These are phyloP conservation scores for Sporothrix brunneoviolacea DNA, from an alignment of 2,329 filamentous ascomycete species.

Conservation along the genomic window DNA sequence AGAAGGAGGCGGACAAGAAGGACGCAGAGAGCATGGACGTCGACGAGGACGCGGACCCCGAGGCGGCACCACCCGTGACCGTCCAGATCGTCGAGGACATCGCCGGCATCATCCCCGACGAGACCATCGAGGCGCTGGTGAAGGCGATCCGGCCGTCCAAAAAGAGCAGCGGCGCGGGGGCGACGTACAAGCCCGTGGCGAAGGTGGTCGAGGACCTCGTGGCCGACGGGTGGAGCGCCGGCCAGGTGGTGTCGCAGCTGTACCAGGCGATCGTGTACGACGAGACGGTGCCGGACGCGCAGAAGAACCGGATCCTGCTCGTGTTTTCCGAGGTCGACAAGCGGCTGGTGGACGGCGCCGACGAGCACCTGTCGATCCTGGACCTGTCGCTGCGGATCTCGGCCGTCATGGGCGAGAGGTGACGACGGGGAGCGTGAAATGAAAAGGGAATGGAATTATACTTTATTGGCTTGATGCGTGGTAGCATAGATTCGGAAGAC, in stretches of 20 bases:
- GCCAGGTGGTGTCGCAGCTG: slow-evolving; percentile 72
- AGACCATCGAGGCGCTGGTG: slow-evolving; percentile 63
- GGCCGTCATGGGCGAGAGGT: slow-evolving; percentile 53
- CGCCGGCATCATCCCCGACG: slow-evolving; percentile 81
- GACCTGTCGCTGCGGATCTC: slow-evolving; percentile 80
- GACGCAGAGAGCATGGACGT: slow-evolving; percentile 12
- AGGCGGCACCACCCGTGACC: slow-evolving; percentile 57
- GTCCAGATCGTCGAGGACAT: slow-evolving; percentile 85
- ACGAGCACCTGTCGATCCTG: slow-evolving; percentile 87
- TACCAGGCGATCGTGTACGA: slow-evolving; percentile 80
- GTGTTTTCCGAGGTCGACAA: slow-evolving; percentile 95
- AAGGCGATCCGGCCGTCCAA: slow-evolving; percentile 64
- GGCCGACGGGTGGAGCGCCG: slow-evolving; percentile 93
- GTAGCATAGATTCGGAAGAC: not conserved
- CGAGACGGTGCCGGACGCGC: slow-evolving; percentile 72
- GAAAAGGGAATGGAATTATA: not conserved
- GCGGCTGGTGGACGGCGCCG: slow-evolving; percentile 84
- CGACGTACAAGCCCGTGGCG: slow-evolving; percentile 67
- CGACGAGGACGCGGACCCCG: slow-evolving; percentile 45
- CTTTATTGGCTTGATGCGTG: not conserved
- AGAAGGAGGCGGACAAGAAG: not conserved
- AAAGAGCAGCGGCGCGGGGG: slow-evolving; percentile 35
- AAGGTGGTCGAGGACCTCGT: slow-evolving; percentile 83
- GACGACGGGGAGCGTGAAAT: not conserved
- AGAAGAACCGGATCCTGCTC: slow-evolving; percentile 85